phyloP scores from a whole-genome alignment of 1,139 yeast species.

The Pichia kudriavzevii region DNA sequence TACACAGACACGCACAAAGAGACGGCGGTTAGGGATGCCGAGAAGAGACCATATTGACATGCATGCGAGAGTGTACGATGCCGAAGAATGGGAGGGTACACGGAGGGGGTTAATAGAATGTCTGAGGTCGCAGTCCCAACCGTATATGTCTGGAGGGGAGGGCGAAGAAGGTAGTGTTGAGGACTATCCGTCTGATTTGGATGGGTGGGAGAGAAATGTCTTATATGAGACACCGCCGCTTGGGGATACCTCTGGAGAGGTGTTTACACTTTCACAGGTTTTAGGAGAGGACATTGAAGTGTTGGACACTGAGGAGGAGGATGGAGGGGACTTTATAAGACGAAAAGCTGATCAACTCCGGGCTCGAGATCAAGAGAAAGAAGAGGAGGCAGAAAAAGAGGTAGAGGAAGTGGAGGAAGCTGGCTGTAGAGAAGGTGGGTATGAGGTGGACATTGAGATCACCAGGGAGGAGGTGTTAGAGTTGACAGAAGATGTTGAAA shows the following conservation, averaged over 20 bases:
- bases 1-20: too few species aligned
- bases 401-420: not conserved
- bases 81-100: too few species aligned
- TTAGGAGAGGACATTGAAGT: constrained; percentile 9
- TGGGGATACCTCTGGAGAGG: too few species aligned
- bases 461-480: not conserved
- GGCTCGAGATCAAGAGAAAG: not conserved
- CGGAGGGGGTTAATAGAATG: too few species aligned
- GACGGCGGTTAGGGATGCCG: not conserved
- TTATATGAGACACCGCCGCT: too few species aligned
- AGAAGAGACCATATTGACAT: not conserved
- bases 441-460: constrained; percentile 1
- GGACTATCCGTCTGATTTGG: constrained; percentile 2
- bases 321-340: constrained; percentile 3
- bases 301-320: constrained; percentile 8
- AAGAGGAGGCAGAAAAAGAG: not conserved
- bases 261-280: constrained; percentile 11
- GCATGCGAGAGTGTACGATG: too few species aligned
- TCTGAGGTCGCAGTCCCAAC: too few species aligned
- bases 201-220: constrained; percentile 3
- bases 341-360: constrained; percentile 1
- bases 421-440: not conserved
- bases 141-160: too few species aligned
- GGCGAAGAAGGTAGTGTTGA: not conserved
- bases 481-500: too few species aligned